Conservation (phyloP, 306 rosid species). For the Quillaja saponaria region DNA sequence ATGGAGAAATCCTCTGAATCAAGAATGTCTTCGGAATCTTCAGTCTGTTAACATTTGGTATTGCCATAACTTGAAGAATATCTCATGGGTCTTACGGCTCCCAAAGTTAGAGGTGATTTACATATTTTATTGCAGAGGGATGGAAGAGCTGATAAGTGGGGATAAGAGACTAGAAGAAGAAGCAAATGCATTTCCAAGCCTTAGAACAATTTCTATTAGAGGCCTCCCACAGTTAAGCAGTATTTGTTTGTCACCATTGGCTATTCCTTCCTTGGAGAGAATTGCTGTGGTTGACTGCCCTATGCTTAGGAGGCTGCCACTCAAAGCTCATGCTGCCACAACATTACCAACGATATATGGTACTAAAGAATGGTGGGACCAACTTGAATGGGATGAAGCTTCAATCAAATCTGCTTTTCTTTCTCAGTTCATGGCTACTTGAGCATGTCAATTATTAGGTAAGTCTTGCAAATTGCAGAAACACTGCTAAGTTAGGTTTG, state of each 20-base stretch:
- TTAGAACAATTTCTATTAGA: not conserved
- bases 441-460: no score
- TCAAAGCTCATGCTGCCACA: not conserved
- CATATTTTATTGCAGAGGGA: constrained; percentile 2
- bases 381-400: constrained; percentile 21
- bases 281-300: not conserved
- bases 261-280: constrained; percentile 15
- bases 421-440: not conserved
- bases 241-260: not conserved
- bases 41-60: constrained; percentile 16
- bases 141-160: not conserved
- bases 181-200: constrained; percentile 10
- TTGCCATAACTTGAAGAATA: constrained; percentile 19
- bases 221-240: not conserved
- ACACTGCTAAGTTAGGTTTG: no score
- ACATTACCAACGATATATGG: constrained; percentile 1
- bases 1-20: constrained; percentile 1
- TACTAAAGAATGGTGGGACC: constrained; percentile 10
- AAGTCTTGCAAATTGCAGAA: no score
- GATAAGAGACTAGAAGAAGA: not conserved
- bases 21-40: constrained; percentile 2
- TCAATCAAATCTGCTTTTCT: not conserved
- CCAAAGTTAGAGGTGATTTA: constrained; percentile 15
- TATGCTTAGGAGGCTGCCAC: constrained; percentile 6
- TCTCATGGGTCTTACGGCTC: constrained; percentile 14